phyloP scores from a whole-genome alignment of 805 yeast species.

The Spencermartinsiella europaea region DNA sequence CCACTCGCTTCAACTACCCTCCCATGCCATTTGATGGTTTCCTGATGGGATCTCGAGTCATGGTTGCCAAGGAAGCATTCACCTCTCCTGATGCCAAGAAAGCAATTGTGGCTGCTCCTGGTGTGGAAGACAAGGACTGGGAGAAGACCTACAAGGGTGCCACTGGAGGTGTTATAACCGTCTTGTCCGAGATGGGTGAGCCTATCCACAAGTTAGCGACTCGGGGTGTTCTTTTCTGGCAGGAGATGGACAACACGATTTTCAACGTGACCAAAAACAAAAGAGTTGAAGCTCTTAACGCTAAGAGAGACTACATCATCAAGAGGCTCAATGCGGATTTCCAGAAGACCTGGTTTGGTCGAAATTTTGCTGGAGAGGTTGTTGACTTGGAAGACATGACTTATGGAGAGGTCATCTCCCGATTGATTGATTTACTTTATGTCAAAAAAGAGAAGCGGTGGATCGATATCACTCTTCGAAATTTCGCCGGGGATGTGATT shows the following conservation, averaged over 20 bases:
- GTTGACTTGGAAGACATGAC: conserved; percentile 96
- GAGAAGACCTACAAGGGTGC: conserved; percentile 91
- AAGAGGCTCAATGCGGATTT: conserved; percentile 82
- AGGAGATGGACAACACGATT: conserved; percentile 91
- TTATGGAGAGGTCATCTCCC: conserved; percentile 80
- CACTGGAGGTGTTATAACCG: conserved; percentile 96
- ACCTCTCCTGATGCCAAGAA: conserved; percentile 92
- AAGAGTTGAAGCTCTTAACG: conserved; percentile 65
- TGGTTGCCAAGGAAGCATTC: conserved; percentile 94
- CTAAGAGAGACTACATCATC: conserved; percentile 84
- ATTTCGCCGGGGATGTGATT: conserved; percentile 78
- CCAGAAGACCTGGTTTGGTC: conserved; percentile 98
- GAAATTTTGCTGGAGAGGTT: conserved; percentile 61
- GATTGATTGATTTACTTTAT: conserved; percentile 84
- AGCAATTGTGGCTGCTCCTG: conserved; percentile 84
- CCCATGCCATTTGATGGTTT: conserved; percentile 99
- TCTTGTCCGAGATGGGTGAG: conserved; percentile 98
- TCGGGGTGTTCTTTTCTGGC: conserved; percentile 96
- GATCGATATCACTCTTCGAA: conserved; percentile 83
- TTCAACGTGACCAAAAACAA: conserved; percentile 88
- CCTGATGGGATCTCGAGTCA: conserved; percentile 91
- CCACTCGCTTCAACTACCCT: conserved; percentile 80
- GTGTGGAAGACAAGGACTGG: conserved; percentile 88
- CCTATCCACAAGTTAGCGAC: conserved; percentile 99
- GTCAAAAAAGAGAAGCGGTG: conserved; percentile 74